Conservation (phyloP, 2,329 filamentous ascomycete species). For the Beauveria sp. region DNA sequence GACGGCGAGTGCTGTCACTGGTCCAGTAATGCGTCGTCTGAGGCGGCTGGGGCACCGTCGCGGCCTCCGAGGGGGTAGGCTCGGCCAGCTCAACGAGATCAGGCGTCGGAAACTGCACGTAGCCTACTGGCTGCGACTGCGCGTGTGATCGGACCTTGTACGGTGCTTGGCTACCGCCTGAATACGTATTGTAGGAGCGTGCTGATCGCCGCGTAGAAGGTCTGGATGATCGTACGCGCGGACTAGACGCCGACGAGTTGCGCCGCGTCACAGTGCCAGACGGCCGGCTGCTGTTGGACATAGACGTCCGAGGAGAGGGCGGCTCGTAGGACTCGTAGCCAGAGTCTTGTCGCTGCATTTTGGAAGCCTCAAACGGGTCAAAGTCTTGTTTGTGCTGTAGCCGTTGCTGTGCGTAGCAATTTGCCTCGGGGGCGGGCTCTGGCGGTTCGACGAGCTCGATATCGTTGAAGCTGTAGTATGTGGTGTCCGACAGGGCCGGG, state of each 20-base stretch:
- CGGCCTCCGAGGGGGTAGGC: constrained; percentile 15
- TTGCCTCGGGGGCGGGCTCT: constrained; percentile 19
- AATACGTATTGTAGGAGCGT: constrained; percentile 26
- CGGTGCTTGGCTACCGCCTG: constrained; percentile 22
- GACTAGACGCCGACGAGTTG: constrained; percentile 14
- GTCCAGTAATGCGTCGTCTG: constrained; percentile 62
- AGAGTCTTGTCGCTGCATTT: constrained; percentile 50
- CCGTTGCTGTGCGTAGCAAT: constrained; percentile 10
- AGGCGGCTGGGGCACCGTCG: constrained; percentile 36
- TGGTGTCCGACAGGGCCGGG: constrained; percentile 39
- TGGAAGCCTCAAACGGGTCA: constrained; percentile 19
- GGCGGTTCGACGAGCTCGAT: constrained; percentile 38
- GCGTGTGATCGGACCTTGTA: constrained; percentile 26
- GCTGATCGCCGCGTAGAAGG: constrained; percentile 34
- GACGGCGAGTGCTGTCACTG: constrained; percentile 51
- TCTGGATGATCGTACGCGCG: constrained; percentile 28
- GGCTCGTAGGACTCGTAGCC: constrained; percentile 47
- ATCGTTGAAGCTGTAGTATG: constrained; percentile 49
- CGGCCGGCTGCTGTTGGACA: constrained; percentile 21
- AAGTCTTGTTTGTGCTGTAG: constrained; percentile 6
- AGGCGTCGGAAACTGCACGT: constrained; percentile 43
- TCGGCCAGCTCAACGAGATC: constrained; percentile 28
- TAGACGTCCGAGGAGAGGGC: constrained; percentile 29
- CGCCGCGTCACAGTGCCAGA: constrained; percentile 13
- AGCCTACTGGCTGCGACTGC: constrained; percentile 27